Base-by-base conservation (phyloP, 164 flowering plant species). In the Amborella trichopoda region DNA sequence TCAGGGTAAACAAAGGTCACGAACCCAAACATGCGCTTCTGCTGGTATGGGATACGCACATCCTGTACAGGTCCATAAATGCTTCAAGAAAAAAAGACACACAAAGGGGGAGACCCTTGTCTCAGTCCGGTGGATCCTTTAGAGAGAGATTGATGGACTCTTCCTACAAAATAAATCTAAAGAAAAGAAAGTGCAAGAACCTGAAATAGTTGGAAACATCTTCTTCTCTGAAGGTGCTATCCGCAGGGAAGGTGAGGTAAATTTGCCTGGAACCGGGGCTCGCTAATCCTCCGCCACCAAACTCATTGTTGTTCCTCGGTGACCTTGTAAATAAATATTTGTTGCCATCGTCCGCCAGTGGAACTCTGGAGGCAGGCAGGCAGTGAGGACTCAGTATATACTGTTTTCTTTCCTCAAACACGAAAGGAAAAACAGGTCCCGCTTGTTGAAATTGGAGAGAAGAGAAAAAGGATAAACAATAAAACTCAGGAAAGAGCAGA, bases 31-130 rank as follows among this genome's bases (percentile, higher is more conserved):
- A 91, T 91, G 34, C 98, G 63, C 53, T 90, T 90, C 73, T 86
- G 96, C 74, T 90, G 98, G 60, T 81, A 90, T 20, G 98, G 98
- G 20, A 91, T 91, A 60, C 98, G 74, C 67, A 91, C 98, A 60
- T 91, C 98, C 54, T 86, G 94, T 13, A 91, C 98, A n/a, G 93
- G 98, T 19, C 98, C 98, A 65, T 62, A 91, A 26, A 70, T 76
- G 64, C 98, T 90, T 62, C 69, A 69, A 61, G 49, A 58, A 48
- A 18, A 24, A 28, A 39, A 19, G 12, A 39, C 13, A n/a, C n/a
- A n/a, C n/a, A 11, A 16, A 34, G 26, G 19, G 34, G 46, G 23
- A 9, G 13, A 18, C 19, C 4, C 17, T 39, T 5, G 14, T 43
- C n/a, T n/a, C n/a, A n/a, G n/a, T n/a, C n/a, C n/a, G n/a, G n/a